Conservation (phyloP, 2,329 filamentous ascomycete genomes). For the Sphaerulina musiva region DNA sequence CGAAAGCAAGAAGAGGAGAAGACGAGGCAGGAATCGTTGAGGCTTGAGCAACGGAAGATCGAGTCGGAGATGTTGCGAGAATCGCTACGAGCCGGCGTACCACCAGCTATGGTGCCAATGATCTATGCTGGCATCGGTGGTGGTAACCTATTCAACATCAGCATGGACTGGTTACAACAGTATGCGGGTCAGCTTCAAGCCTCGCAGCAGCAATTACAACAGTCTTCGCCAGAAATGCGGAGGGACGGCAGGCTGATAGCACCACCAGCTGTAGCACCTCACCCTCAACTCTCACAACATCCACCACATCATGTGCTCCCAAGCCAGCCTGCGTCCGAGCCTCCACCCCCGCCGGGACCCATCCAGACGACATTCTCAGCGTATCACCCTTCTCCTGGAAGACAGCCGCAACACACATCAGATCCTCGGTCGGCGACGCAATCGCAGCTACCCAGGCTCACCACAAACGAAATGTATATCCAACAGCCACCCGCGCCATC, state of each 20-base stretch:
- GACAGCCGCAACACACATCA: constrained; percentile 31
- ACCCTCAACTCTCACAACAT: constrained; percentile 19
- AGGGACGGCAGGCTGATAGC: constrained; percentile 39
- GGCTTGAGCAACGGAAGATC: constrained; percentile 47
- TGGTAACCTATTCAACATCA: constrained; percentile 43
- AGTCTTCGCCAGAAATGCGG: constrained; percentile 37
- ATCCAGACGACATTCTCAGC: constrained; percentile 38
- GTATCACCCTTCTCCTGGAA: constrained; percentile 27
- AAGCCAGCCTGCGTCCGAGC: constrained; percentile 34
- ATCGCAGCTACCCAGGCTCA: constrained; percentile 45
- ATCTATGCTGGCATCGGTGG: constrained; percentile 50
- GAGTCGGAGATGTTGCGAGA: constrained; percentile 49
- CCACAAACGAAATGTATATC: constrained; percentile 48
- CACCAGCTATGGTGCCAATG: constrained; percentile 47
- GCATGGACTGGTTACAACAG: constrained; percentile 47
- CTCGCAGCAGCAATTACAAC: constrained; percentile 29
- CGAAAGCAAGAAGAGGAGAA: constrained; percentile 50
- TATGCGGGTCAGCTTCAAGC: constrained; percentile 42
- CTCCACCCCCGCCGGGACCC: constrained; percentile 29
- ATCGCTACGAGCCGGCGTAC: constrained; percentile 47
- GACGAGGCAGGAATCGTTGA: constrained; percentile 46
- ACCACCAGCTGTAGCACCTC: constrained; percentile 30
- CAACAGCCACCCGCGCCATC: constrained; percentile 42
- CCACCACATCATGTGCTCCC: constrained; percentile 32
- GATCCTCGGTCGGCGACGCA: constrained; percentile 42